phyloP scores from a whole-genome alignment of 2,329 filamentous ascomycete genomes.

The Lecanicillium sp. region DNA sequence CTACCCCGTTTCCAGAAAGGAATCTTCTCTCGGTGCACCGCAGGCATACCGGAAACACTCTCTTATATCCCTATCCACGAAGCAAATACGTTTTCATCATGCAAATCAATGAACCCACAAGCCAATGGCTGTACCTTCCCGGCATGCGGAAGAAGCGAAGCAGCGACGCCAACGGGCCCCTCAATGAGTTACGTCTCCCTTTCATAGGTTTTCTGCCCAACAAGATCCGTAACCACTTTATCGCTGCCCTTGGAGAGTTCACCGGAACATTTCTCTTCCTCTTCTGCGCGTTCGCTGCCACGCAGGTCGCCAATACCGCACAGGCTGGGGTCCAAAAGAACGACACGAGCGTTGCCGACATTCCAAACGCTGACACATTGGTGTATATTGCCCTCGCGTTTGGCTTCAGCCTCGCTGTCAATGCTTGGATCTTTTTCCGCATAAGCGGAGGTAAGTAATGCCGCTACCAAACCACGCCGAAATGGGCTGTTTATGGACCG shows the following conservation, averaged over 20 bases:
- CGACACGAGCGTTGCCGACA: slow-evolving; percentile 33
- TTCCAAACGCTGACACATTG: slow-evolving; percentile 32
- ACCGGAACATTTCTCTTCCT: slow-evolving; percentile 36
- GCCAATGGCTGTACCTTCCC: not conserved
- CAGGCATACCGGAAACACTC: no score
- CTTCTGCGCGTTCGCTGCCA: slow-evolving; percentile 33
- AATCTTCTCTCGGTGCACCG: no score
- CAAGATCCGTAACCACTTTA: not conserved
- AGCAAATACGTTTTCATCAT: no score
- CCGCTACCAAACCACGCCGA: not conserved
- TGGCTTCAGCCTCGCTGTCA: slow-evolving; percentile 35
- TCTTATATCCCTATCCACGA: no score
- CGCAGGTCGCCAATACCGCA: slow-evolving; percentile 29
- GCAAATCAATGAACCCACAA: not conserved
- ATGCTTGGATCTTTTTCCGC: slow-evolving; percentile 39
- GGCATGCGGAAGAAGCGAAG: not conserved
- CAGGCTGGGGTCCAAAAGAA: slow-evolving; percentile 22
- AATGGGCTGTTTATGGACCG: no score
- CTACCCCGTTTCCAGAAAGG: no score
- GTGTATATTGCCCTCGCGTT: slow-evolving; percentile 33
- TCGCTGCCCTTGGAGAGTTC: slow-evolving; percentile 23
- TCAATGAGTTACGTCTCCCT: not conserved
- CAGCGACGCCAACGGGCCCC: not conserved
- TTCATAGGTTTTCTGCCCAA: not conserved
- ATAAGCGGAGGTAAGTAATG: slow-evolving; percentile 30